These are phyloP conservation scores for Mayamaea pseudoterrestris DNA, from an alignment of 108 stramenopile species.

Conservation along the genomic window DNA sequence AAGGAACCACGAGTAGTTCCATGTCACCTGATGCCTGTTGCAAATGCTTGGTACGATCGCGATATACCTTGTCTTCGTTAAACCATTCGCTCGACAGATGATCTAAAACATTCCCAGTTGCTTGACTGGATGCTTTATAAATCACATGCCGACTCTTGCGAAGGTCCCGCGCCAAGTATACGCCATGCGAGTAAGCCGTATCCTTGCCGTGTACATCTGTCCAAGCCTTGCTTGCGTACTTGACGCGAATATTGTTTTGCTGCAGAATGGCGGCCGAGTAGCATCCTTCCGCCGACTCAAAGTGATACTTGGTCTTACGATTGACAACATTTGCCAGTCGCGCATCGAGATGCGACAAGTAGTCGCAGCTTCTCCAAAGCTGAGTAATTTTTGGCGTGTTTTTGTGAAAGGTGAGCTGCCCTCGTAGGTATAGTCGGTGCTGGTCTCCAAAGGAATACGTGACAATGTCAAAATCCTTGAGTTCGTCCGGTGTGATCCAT, in stretches of 20 bases:
- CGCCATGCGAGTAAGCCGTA: slow-evolving; percentile 50
- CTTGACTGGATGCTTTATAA: slow-evolving; percentile 40
- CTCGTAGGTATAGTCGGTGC: slow-evolving; percentile 76
- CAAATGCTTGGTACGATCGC: slow-evolving; percentile 23
- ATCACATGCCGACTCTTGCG: slow-evolving; percentile 27
- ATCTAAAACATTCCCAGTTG: slow-evolving; percentile 18
- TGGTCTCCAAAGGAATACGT: slow-evolving; percentile 91
- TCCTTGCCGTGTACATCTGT: slow-evolving; percentile 55
- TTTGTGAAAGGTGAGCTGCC: slow-evolving; percentile 89
- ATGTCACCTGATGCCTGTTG: slow-evolving; percentile 36
- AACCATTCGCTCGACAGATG: slow-evolving; percentile 44
- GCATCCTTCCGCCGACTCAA: slow-evolving; percentile 90
- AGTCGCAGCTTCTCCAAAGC: slow-evolving; percentile 74
- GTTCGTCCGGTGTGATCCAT: slow-evolving; percentile 74
- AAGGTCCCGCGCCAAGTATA: slow-evolving; percentile 31
- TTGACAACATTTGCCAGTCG: slow-evolving; percentile 34
- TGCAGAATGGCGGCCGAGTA: slow-evolving; percentile 68
- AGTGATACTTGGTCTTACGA: slow-evolving; percentile 24
- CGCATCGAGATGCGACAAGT: slow-evolving; percentile 70
- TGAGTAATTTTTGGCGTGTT: slow-evolving; percentile 69
- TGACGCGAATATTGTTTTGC: slow-evolving; percentile 58
- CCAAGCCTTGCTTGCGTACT: slow-evolving; percentile 82
- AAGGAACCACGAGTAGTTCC: slow-evolving; percentile 16
- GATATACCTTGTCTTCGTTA: slow-evolving; percentile 15
- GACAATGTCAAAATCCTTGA: slow-evolving; percentile 77